These are phyloP conservation scores for Colletotrichum cordylinicola DNA, from an alignment of 2,329 filamentous ascomycete genomes.

Conservation along the genomic window DNA sequence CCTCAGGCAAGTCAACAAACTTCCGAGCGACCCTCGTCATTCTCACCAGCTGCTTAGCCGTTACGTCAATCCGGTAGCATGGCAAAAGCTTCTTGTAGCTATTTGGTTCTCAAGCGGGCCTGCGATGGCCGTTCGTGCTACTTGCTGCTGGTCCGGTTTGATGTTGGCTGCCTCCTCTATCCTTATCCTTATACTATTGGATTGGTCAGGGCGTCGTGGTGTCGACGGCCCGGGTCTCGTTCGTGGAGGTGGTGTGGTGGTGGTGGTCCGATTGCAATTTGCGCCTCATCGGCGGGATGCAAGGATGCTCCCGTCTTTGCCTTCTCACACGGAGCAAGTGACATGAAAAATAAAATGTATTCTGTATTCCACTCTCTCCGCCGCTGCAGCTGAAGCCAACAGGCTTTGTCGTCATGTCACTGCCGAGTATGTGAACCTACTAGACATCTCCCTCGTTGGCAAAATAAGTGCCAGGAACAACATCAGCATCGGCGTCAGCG, in stretches of 20 bases:
- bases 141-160: neutral
- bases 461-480: neutral
- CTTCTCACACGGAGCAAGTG: neutral
- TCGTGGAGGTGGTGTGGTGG: neutral
- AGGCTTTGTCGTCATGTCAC: neutral
- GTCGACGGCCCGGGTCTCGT: neutral
- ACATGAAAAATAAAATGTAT: neutral
- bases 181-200: neutral
- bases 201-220: neutral
- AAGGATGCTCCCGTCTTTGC: neutral
- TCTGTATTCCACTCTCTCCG: neutral
- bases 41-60: neutral
- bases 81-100: neutral
- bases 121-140: neutral
- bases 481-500: neutral
- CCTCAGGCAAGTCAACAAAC: neutral
- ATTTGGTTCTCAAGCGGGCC: neutral
- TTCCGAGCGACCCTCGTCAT: neutral
- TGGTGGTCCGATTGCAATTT: constrained; percentile 7
- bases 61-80: neutral
- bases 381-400: neutral
- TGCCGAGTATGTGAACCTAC: neutral
- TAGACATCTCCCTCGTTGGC: neutral
- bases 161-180: neutral
- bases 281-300: neutral